phyloP scores from a whole-genome alignment of 805 yeast species.

The Clavispora asparagi region DNA sequence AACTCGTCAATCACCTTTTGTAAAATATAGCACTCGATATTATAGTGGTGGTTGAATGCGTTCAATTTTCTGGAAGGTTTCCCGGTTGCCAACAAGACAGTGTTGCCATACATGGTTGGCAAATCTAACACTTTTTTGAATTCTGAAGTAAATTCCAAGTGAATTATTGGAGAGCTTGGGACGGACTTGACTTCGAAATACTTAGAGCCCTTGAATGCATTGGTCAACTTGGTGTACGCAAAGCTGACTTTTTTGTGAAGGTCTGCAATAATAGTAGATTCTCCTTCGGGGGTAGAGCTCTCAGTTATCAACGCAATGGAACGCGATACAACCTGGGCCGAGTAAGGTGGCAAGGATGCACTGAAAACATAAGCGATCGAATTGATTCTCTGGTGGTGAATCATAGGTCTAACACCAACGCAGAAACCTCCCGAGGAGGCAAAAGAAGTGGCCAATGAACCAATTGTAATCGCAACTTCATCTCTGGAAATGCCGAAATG shows the following conservation, averaged over 20 bases:
- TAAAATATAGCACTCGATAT: constrained; percentile 55
- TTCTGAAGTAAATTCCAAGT: constrained; percentile 51
- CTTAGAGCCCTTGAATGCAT: constrained; percentile 28
- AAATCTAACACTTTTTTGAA: constrained; percentile 41
- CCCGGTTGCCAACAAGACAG: constrained; percentile 38
- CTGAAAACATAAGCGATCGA: constrained; percentile 89
- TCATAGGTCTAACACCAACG: constrained; percentile 77
- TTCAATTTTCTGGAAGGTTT: constrained; percentile 39
- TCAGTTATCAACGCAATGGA: constrained; percentile 46
- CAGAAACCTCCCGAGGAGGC: constrained; percentile 93
- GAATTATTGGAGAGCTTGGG: constrained; percentile 61
- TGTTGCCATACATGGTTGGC: constrained; percentile 48
- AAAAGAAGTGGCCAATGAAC: constrained; percentile 76
- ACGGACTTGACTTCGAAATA: constrained; percentile 52
- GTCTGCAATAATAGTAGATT: constrained; percentile 25
- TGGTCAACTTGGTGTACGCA: constrained; percentile 37
- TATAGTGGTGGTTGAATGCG: constrained; percentile 38
- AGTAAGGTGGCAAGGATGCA: constrained; percentile 91
- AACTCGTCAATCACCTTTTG: constrained; percentile 61
- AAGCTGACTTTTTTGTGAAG: constrained; percentile 38
- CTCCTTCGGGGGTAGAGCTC: constrained; percentile 23
- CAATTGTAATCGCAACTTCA: constrained; percentile 80
- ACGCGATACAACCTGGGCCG: constrained; percentile 61
- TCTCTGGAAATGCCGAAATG: constrained; percentile 60
- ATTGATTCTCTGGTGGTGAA: constrained; percentile 86